Evolutionary conservation across 352 stramenopile species (phyloP), one percentile per base, ranked within the genome.

Genomic region (Globisporangium sylvaticum): DNA sequence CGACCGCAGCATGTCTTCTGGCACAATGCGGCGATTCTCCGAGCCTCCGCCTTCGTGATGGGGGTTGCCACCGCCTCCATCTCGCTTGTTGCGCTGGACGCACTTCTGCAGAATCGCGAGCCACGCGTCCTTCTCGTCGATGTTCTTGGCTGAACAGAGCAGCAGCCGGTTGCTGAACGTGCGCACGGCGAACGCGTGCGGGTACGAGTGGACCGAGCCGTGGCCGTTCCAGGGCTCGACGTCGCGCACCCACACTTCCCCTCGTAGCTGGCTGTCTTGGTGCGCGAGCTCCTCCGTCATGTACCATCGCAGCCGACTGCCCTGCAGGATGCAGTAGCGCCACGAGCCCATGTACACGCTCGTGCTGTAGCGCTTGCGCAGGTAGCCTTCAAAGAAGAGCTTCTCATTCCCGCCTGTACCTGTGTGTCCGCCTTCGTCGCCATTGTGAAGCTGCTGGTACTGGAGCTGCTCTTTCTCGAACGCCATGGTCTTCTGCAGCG

Each of bases 261-360:
- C 84, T 12, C 84, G 76, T 25, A 90, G 58, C 55, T 87, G 74
- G 1, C 62, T 65, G 65, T 88, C 78, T 24, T 72, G 74, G 27
- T 73, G 66, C 34, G 84, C 84, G 39, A 77, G 68, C 15, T 90
- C 81, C 34, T 77, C 64, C 20, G 68, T 87, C 65, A 87, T 80
- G 66, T 85, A 93, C 84, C 84, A 93, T 44, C 80, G 80, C 62
- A 93, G 52, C 6, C 78, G 77, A 58, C 75, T 80, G 59, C 83
- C 81, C 31, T 83, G 78, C 22, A 91, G 61, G 46, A 93, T 76
- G 62, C 81, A 93, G 65, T 81, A 93, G 22, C 84, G 78, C 81
- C 80, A 89, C 58, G 81, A 87, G 34, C 84, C 84, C 84, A 93
- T 91, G 76, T 91, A 93, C 48, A 88, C 55, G 63, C 75, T 89